phyloP scores from a whole-genome alignment of 1,284 basidiomycete genomes.

The Trametes versicolor region DNA sequence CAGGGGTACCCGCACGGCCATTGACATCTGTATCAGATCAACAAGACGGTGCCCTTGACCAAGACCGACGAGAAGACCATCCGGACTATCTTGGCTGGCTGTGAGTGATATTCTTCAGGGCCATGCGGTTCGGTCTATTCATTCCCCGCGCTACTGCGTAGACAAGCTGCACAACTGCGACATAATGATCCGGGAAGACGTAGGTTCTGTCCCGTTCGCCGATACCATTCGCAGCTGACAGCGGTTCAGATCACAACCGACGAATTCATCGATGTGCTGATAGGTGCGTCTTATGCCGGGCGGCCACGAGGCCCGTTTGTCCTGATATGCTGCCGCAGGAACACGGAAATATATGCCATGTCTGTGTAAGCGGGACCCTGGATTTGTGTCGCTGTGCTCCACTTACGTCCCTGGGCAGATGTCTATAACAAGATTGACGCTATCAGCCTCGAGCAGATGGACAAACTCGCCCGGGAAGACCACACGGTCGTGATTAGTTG shows the following conservation, averaged over 20 bases:
- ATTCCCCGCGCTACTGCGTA: constrained; percentile 39
- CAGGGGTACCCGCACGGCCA: background rate
- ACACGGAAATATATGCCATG: constrained; percentile 97
- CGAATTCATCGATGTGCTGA: constrained; percentile 97
- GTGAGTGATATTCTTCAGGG: constrained; percentile 53
- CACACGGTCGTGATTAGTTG: constrained; percentile 95
- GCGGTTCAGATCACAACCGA: constrained; percentile 86
- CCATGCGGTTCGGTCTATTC: constrained; percentile 10
- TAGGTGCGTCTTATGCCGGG: constrained; percentile 59
- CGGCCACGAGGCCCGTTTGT: constrained; percentile 10
- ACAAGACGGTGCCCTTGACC: constrained; percentile 91
- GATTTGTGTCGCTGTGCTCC: constrained; percentile 12
- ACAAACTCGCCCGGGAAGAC: constrained; percentile 89
- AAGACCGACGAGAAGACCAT: constrained; percentile 97
- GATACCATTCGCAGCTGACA: constrained; percentile 21
- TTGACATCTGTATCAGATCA: constrained; percentile 63
- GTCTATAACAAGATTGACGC: constrained; percentile 97
- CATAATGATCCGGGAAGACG: constrained; percentile 97
- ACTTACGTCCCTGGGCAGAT: constrained; percentile 56
- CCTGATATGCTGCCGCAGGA: constrained; percentile 51
- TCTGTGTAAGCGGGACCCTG: constrained; percentile 62
- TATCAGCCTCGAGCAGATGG: constrained; percentile 89
- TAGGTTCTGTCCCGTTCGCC: constrained; percentile 50
- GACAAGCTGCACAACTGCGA: constrained; percentile 94
- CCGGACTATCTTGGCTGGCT: constrained; percentile 88